Evolutionary conservation across 2,329 filamentous ascomycete genomes (phyloP), one percentile per base, ranked within the genome.

Genomic region (Stagonosporopsis chrysanthemi): DNA sequence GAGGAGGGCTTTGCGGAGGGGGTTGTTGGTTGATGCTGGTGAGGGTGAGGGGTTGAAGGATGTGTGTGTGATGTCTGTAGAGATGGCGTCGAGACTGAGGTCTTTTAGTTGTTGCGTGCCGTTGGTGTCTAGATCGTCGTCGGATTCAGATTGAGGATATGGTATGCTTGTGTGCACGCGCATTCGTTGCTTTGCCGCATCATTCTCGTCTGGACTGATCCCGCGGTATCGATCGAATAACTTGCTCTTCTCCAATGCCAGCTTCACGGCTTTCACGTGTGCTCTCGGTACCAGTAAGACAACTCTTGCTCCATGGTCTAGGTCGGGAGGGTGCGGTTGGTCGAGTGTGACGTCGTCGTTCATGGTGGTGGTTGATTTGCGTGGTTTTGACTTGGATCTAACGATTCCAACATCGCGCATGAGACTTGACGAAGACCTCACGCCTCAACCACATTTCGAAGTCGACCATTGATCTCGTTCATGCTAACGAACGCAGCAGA

Each of bases 261-360:
- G 63, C 44, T 80, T 80, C 0, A 78, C 73, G 2, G 45, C 63
- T 51, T 80, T 80, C 33, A 80, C 77, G 12, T 73, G 63, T 9
- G 56, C 26, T 23, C 62, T 64, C 1, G 76, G 71, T 1, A 78
- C 77, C 2, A 73, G 2, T 5, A 57, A 22, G n/a, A 52, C 24
- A 5, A 43, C 4, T 44, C 39, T 48, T 38, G 54, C 43, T 15
- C 43, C 48, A 35, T 38, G 26, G 6, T 17, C 28, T 17, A 35
- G 33, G 3, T 41, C 35, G 35, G 11, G 17, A 8, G 39, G 35
- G n/a, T 35, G 42, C 26, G 36, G 36, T 23, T 23, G 38, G 15
- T 6, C 9, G 2, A 12, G 15, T 12, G 35, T 38, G 17, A 2
- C 6, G 1, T 39, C 53, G 5, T 28, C 38, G 39, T 7, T 35